Conservation (phyloP, 345 rosid species). For the Lenwebbia sp. region DNA sequence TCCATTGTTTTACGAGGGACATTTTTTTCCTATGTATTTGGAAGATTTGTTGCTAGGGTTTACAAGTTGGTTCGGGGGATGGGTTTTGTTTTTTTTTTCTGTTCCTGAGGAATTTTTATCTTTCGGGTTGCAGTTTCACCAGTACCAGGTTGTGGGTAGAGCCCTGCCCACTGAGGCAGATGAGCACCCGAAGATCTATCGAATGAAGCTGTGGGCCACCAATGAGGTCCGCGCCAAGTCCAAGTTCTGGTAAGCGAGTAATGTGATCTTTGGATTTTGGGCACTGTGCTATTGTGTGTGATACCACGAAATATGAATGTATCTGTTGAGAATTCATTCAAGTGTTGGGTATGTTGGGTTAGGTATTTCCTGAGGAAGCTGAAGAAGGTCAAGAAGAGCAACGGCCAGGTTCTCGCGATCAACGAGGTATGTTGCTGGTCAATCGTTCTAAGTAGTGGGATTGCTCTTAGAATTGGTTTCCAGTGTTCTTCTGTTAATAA, state of each 20-base stretch:
- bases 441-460: neutral
- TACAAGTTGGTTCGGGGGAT: neutral
- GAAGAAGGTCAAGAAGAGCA: slow-evolving; percentile 10
- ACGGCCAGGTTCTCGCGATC: slow-evolving; percentile 2
- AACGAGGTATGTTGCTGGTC: neutral
- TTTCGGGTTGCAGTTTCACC: slow-evolving; percentile 3
- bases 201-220: slow-evolving; percentile 9
- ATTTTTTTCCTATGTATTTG: too few species aligned
- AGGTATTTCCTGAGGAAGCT: slow-evolving; percentile 8
- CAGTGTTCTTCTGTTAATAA: neutral
- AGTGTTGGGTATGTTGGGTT: neutral
- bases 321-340: neutral
- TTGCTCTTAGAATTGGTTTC: neutral
- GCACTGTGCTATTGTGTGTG: neutral
- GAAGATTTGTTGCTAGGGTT: neutral
- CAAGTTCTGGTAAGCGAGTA: slow-evolving; percentile 2
- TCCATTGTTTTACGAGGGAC: neutral
- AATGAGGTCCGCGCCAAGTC: slow-evolving; percentile 8
- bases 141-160: slow-evolving; percentile 9
- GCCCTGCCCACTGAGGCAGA: slow-evolving; percentile 5
- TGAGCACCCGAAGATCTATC: slow-evolving; percentile 6
- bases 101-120: neutral
- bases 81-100: neutral
- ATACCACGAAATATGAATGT: neutral
- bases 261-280: neutral